Percentiles rank a stretch among this genome's conserved stretches.
phyloP scores from a whole-genome alignment of 345 rosid genomes.

The Bruguiera sexangula region DNA sequence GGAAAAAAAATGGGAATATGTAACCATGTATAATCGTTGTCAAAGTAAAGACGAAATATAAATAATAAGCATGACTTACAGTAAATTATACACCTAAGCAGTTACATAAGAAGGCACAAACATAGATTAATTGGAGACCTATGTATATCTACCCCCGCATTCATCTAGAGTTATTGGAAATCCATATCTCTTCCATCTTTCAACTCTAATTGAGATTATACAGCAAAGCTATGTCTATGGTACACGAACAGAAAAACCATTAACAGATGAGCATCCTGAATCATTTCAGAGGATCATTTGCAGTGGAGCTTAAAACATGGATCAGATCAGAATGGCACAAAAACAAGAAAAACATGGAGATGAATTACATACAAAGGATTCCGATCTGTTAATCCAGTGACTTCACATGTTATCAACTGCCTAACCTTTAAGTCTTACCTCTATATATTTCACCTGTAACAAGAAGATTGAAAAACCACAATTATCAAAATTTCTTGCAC shows the following conservation, averaged over 20 bases:
- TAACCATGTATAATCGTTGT: background rate
- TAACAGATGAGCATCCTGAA: slow-evolving; percentile 21
- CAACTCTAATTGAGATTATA: slow-evolving; percentile 37
- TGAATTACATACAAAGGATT: slow-evolving; percentile 2
- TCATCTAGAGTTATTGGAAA: background rate
- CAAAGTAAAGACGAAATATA: background rate
- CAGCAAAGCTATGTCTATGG: slow-evolving; percentile 37
- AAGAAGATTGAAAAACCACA: slow-evolving; percentile 9
- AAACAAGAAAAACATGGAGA: slow-evolving; percentile 9
- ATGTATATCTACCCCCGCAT: slow-evolving; percentile 26
- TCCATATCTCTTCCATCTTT: slow-evolving; percentile 23
- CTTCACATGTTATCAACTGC: slow-evolving; percentile 15
- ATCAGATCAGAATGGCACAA: slow-evolving; percentile 21
- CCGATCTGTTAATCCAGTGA: slow-evolving; percentile 14
- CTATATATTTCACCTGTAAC: slow-evolving; percentile 31
- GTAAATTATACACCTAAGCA: slow-evolving; percentile 20
- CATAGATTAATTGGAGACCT: slow-evolving; percentile 35
- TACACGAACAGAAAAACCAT: slow-evolving; percentile 22
- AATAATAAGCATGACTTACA: background rate
- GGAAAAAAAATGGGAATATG: background rate
- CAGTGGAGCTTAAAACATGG: slow-evolving; percentile 16
- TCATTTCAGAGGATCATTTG: slow-evolving; percentile 15
- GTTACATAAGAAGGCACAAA: slow-evolving; percentile 28
- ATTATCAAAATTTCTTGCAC: background rate
- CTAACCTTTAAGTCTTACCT: slow-evolving; percentile 9